These are phyloP conservation scores for Acanthamoeba pearcei DNA, from an alignment of 208 protist species.

Conservation along the genomic window DNA sequence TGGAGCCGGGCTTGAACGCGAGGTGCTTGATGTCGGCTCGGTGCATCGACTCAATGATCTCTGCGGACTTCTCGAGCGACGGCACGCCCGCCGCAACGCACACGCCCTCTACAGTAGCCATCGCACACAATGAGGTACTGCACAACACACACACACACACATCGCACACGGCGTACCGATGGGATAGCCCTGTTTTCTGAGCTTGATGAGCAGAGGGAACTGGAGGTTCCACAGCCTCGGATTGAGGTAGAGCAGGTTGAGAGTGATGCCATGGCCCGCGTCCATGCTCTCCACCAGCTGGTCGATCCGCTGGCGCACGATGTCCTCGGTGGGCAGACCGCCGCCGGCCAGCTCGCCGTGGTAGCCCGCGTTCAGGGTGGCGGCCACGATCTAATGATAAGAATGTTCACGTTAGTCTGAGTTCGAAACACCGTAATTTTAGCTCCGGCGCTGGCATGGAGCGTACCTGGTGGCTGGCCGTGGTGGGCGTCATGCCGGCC, in stretches of 20 bases:
- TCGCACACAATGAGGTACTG: background rate
- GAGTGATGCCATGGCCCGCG: slow-evolving; percentile 79
- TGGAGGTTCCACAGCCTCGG: slow-evolving; percentile 88
- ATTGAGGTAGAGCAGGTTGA: slow-evolving; percentile 91
- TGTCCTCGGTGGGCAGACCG: slow-evolving; percentile 80
- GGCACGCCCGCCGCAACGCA: slow-evolving; percentile 89
- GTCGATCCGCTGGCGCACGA: slow-evolving; percentile 69
- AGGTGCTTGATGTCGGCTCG: slow-evolving; percentile 85
- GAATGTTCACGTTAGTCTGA: background rate
- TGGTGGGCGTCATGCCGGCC: slow-evolving; percentile 90
- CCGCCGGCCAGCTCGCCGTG: slow-evolving; percentile 88
- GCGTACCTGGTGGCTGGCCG: slow-evolving; percentile 30
- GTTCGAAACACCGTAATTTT: background rate
- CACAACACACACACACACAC: no score
- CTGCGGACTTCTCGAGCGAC: slow-evolving; percentile 83
- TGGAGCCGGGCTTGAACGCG: slow-evolving; percentile 89
- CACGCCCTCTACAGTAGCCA: slow-evolving; percentile 77
- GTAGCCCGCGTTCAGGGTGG: slow-evolving; percentile 88
- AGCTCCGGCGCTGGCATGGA: background rate
- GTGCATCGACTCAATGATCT: slow-evolving; percentile 82
- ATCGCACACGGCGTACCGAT: slow-evolving; percentile 75
- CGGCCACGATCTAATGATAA: slow-evolving; percentile 68
- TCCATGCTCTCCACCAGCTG: slow-evolving; percentile 53
- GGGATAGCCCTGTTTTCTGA: slow-evolving; percentile 83
- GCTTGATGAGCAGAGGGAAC: slow-evolving; percentile 84